These are phyloP conservation scores for Coemansia sp. DNA, from an alignment of 192 early-diverging fungal species.

Conservation along the genomic window DNA sequence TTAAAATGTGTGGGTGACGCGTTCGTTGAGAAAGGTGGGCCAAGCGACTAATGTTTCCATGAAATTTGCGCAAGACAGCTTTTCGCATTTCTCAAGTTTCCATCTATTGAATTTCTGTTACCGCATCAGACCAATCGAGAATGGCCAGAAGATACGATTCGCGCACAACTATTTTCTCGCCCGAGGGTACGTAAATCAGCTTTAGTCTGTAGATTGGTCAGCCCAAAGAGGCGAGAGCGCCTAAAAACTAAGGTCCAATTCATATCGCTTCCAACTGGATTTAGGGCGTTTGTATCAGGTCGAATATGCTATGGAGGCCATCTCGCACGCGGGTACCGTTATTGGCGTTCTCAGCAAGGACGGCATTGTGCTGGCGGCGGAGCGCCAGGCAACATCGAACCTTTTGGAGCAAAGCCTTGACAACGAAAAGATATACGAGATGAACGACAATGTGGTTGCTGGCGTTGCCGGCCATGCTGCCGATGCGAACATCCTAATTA, in stretches of 20 bases:
- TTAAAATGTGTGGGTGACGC: no score
- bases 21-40: no score
- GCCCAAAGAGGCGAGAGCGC: no score
- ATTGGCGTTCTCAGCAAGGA: slow-evolving; percentile 92
- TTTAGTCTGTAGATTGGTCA: neutral
- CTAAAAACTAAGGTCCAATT: neutral
- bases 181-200: slow-evolving; percentile 76
- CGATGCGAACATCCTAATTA: slow-evolving; percentile 96
- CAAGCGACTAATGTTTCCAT: no score
- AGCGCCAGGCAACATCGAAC: slow-evolving; percentile 94
- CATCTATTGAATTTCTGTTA: no score
- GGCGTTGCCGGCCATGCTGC: slow-evolving; percentile 97
- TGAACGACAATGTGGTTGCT: slow-evolving; percentile 91
- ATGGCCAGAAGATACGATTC: slow-evolving; percentile 99
- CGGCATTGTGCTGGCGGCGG: slow-evolving; percentile 95
- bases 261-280: neutral
- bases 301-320: slow-evolving; percentile 99
- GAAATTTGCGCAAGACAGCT: no score
- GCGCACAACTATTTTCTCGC: slow-evolving; percentile 99
- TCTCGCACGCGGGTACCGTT: slow-evolving; percentile 94
- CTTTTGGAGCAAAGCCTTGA: slow-evolving; percentile 84
- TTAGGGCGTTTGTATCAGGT: slow-evolving; percentile 98
- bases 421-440: slow-evolving; percentile 95
- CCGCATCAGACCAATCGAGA: slow-evolving; percentile 8
- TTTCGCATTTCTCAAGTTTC: no score